Evolutionary conservation across 257 asterid genomes (phyloP).

Genomic region (Eucommia ulmoides): DNA sequence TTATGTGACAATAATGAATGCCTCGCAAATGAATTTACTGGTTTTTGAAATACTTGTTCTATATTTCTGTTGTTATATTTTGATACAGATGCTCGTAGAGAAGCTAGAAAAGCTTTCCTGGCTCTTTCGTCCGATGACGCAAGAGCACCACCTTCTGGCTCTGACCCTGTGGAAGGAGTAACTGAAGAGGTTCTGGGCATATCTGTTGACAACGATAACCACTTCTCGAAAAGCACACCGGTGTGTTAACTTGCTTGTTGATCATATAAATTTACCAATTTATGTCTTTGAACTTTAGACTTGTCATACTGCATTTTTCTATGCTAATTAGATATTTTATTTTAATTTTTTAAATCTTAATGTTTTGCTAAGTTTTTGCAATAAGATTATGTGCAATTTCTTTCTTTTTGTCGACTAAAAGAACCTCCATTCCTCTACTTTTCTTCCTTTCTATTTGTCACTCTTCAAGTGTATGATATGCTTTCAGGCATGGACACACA

Average conservation of each 20-base stretch:
- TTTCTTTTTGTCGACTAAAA: too few species aligned
- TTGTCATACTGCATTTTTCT: too few species aligned
- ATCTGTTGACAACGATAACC: slow-evolving; percentile 36
- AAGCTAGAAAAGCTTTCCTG: slow-evolving; percentile 77
- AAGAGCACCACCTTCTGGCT: slow-evolving; percentile 15
- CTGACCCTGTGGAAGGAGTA: slow-evolving; percentile 37
- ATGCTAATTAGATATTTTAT: too few species aligned
- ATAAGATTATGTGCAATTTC: too few species aligned
- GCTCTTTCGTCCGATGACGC: slow-evolving; percentile 38
- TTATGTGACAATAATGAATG: too few species aligned
- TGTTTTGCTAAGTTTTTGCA: too few species aligned
- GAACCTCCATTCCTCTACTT: too few species aligned
- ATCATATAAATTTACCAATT: background rate
- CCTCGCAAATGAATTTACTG: too few species aligned
- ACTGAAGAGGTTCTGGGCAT: slow-evolving; percentile 19
- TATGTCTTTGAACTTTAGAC: background rate
- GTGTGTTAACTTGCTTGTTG: slow-evolving; percentile 28
- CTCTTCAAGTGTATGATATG: too few species aligned
- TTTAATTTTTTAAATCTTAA: too few species aligned
- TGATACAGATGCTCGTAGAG: slow-evolving; percentile 58
- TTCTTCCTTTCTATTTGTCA: too few species aligned
- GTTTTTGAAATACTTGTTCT: slow-evolving; percentile 11
- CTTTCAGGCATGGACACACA: too few species aligned
- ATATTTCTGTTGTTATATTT: slow-evolving; percentile 11
- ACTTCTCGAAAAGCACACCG: slow-evolving; percentile 46